Percentiles rank a stretch among this genome's conserved stretches.
phyloP scores from a whole-genome alignment of 805 yeast species.

The Candida insectalens region DNA sequence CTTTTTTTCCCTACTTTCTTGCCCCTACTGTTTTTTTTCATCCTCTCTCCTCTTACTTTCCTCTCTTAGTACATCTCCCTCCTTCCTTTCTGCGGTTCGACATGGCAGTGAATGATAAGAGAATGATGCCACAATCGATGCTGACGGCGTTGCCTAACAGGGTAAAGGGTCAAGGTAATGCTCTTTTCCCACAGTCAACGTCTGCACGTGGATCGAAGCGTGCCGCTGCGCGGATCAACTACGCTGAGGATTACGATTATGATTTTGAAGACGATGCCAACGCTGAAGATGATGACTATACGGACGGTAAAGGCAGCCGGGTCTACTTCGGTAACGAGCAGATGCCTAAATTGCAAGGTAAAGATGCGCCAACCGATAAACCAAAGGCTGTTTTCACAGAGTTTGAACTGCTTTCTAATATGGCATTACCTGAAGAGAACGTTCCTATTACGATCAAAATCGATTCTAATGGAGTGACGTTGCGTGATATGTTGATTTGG shows the following conservation, averaged over 20 bases:
- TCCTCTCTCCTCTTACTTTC: too few species aligned
- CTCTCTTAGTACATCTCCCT: too few species aligned
- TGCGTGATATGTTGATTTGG: conserved; percentile 70
- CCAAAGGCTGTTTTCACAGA: conserved; percentile 24
- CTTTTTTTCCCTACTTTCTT: too few species aligned
- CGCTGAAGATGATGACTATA: conserved; percentile 34
- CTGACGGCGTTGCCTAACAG: conserved; percentile 68
- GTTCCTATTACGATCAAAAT: conserved; percentile 61
- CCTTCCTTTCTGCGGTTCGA: too few species aligned
- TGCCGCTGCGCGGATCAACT: conserved; percentile 51
- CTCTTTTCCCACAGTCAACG: conserved; percentile 62
- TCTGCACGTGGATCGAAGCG: conserved; percentile 74
- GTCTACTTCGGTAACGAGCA: background rate
- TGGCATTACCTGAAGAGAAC: conserved; percentile 32
- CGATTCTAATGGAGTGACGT: conserved; percentile 43
- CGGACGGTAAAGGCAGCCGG: conserved; percentile 30
- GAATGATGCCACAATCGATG: conserved; percentile 63
- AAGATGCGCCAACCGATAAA: conserved; percentile 30
- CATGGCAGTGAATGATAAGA: conserved; percentile 10
- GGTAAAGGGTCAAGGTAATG: conserved; percentile 62
- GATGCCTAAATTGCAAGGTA: conserved; percentile 23
- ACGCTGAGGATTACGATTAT: conserved; percentile 69
- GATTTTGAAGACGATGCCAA: conserved; percentile 25
- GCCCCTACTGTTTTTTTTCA: too few species aligned
- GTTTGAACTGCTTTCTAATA: conserved; percentile 23